phyloP scores from a whole-genome alignment of 371 early-diverging fungal genomes.

The Nematocida sp. region DNA sequence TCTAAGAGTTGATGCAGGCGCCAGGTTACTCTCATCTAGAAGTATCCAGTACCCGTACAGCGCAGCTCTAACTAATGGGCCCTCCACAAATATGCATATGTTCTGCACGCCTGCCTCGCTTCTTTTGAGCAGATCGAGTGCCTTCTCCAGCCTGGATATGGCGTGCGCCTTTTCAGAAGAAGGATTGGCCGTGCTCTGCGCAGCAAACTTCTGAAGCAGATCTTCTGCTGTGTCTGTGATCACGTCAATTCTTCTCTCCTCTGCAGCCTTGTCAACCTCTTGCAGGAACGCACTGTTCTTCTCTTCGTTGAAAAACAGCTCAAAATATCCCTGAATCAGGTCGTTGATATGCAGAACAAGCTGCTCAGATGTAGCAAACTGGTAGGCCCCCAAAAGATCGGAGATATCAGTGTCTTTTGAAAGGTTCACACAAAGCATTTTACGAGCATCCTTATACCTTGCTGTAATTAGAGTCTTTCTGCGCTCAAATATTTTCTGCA shows the following conservation, averaged over 20 bases:
- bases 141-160: background rate
- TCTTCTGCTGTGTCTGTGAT: constrained; percentile 36
- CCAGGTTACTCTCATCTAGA: constrained; percentile 94
- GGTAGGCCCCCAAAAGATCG: constrained; percentile 81
- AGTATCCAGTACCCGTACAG: constrained; percentile 98
- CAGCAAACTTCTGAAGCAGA: background rate
- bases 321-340: constrained; percentile 54
- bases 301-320: constrained; percentile 19
- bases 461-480: constrained; percentile 70
- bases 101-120: constrained; percentile 82
- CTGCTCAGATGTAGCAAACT: constrained; percentile 62
- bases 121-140: constrained; percentile 69
- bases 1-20: constrained; percentile 9
- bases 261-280: background rate
- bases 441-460: constrained; percentile 73
- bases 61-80: constrained; percentile 87
- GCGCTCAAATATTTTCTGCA: constrained; percentile 82
- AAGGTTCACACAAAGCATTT: constrained; percentile 76
- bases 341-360: constrained; percentile 40
- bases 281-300: constrained; percentile 36
- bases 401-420: constrained; percentile 92
- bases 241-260: constrained; percentile 9
- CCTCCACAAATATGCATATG: constrained; percentile 79
- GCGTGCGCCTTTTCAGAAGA: background rate
- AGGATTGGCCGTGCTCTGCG: background rate